Conservation (phyloP, 2,329 filamentous ascomycete genomes). For the Arthrobotrys iridis region DNA sequence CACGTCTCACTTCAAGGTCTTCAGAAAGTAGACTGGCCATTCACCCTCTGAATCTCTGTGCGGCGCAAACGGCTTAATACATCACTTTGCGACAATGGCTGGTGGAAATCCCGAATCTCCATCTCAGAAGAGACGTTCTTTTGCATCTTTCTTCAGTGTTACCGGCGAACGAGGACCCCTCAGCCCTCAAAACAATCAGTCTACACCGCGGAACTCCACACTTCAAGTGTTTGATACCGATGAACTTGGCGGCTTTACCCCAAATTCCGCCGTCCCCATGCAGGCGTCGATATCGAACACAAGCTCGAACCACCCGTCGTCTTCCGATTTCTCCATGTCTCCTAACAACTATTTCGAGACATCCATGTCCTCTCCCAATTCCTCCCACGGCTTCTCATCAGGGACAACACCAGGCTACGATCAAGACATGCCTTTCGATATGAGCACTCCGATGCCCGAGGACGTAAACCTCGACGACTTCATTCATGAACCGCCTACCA, state of each 20-base stretch:
- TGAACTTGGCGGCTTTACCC: slow-evolving; percentile 48
- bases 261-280: slow-evolving; percentile 52
- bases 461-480: slow-evolving; percentile 42
- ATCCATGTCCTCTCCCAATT: slow-evolving; percentile 46
- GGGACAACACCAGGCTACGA: slow-evolving; percentile 51
- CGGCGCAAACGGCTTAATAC: background rate
- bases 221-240: slow-evolving; percentile 44
- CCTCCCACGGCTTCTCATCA: slow-evolving; percentile 45
- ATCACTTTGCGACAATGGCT: slow-evolving; percentile 18
- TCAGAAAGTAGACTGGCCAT: background rate
- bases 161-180: slow-evolving; percentile 34
- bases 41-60: background rate
- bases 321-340: slow-evolving; percentile 53
- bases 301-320: slow-evolving; percentile 47
- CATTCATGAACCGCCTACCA: slow-evolving; percentile 12
- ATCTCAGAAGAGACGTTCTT: slow-evolving; percentile 26
- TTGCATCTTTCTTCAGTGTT: slow-evolving; percentile 34
- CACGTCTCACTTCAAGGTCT: background rate
- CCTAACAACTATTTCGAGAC: slow-evolving; percentile 47
- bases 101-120: slow-evolving; percentile 49
- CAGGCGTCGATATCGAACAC: slow-evolving; percentile 47
- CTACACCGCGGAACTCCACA: slow-evolving; percentile 37
- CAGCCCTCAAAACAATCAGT: slow-evolving; percentile 28
- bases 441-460: slow-evolving; percentile 47
- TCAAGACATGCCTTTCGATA: slow-evolving; percentile 47